Evolutionary conservation across 129 eudicot genomes (phyloP), one percentile per base, ranked within the genome.

Genomic region (Silybum marianum): DNA sequence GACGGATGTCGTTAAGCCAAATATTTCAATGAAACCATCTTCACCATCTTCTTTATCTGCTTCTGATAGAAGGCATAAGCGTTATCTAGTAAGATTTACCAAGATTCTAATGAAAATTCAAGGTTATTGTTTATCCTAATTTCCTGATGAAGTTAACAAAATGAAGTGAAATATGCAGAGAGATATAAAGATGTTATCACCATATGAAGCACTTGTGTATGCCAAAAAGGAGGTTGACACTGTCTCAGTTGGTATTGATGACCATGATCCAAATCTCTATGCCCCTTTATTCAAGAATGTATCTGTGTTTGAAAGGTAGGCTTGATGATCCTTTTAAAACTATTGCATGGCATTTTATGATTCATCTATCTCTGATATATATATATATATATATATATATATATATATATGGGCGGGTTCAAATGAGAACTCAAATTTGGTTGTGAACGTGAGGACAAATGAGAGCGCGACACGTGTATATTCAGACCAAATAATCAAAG

Each of bases 281-380:
- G 91, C 93, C 30, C 99, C 99, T 66, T 73, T 95, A 24, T 95
- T 95, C 88, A 87, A 82, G 60, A 92, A 95, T 84, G 77, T 89
- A 75, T 89, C 99, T 54, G 83, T 81, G 19, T 95, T 95, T 80
- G 82, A 87, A 85, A 95, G 97, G 99, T 95, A 89, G 68, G 71
- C 78, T 69, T 76, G 32, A 54, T 9, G 69, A 26, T 66, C 16
- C 72, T 76, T 82, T 36, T 54, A 3, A 65, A 22, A 66, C 48
- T 40, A 24, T 71, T 46, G 25, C 38, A 51, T 44, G 62, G 51
- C 68, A 18, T 67, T 78, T 40, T 46, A 68, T 77, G 60, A 63
- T 81, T 48, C 65, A 28, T 19, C 58, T 9, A 3, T 13, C 74
- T 71, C 42, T 71, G 46, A 81, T 42, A 26, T 67, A 8, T 81